Base-by-base conservation (phyloP, 2,329 filamentous ascomycete genomes). In the Neoscytalidium dimidiatum region DNA sequence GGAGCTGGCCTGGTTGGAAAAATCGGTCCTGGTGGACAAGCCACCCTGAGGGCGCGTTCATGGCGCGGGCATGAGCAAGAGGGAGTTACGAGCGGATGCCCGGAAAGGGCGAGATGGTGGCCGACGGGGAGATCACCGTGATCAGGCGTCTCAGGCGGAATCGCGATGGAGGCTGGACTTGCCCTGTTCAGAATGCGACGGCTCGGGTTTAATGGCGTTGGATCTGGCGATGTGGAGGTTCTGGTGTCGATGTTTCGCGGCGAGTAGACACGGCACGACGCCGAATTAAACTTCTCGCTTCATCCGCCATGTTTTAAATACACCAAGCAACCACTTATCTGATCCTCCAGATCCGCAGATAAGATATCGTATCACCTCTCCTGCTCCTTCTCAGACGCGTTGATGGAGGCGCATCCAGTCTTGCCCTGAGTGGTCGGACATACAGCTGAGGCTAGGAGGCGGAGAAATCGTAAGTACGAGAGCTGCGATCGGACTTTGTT, bases 11-110 rank as follows among this genome's bases (percentile, higher is more conserved):
- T 21, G 61, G 61, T 28, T 64, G 61, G 19, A 53, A 33, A 26
- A 64, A 64, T 29, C 61, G 61, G n/a, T 64, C 61, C 28, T 64
- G 61, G 35, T 56, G 61, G 38, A 64, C 26, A n/a, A 64, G 48
- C 61, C 61, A 64, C 2, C 61, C 61, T 11, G 49, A 23, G 38
- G 61, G 49, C 29, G 61, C 48, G 13, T 60, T 60, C 56, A 60
- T 60, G 26, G 38, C 28, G 56, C 23, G 56, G 38, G 19, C 56
- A 46, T 46, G 38, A 41, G 14, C 38, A 3, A 6, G 5, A 23
- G 17, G 6, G 23, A 43, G 14, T 9, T 28, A 19, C 38, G 19
- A 11, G 38, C 14, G 26, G 38, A 14, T 33, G 17, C 49, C 49
- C 28, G n/a, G 29, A 33, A 9, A 9, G 38, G 1, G 33, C 5